Conservation (phyloP, 257 asterid genomes). For the Gentiana macrophylla region DNA sequence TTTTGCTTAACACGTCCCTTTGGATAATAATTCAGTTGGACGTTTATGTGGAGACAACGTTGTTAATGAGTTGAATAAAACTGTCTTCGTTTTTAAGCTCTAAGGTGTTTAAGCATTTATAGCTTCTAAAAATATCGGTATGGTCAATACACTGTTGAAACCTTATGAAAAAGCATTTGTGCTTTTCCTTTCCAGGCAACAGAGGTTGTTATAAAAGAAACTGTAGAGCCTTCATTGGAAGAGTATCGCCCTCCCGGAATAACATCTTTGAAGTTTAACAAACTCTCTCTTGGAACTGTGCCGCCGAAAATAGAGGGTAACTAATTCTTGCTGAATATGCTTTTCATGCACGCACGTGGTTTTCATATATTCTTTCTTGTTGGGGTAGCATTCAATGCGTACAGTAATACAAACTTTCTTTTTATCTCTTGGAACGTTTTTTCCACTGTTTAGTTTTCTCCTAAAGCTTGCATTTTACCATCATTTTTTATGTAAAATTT, state of each 20-base stretch:
- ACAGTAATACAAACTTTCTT: too few species aligned
- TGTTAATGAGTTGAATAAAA: background rate
- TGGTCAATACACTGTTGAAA: too few species aligned
- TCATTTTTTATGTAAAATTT: background rate
- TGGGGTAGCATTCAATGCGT: too few species aligned
- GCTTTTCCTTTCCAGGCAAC: conserved; percentile 61
- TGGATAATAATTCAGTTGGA: background rate
- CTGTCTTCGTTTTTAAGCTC: background rate
- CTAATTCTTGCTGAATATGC: background rate
- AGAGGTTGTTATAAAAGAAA: conserved; percentile 81
- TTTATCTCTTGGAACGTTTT: too few species aligned
- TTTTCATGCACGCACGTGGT: background rate
- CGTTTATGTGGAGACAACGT: background rate
- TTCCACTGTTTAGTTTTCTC: background rate
- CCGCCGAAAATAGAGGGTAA: conserved; percentile 98
- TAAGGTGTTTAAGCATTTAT: background rate
- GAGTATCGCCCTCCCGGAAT: conserved; percentile 92
- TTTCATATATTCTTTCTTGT: too few species aligned
- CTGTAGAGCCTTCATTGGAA: conserved; percentile 95
- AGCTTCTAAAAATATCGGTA: too few species aligned
- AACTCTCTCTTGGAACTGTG: conserved; percentile 92
- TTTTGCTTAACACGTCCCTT: background rate
- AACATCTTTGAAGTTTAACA: conserved; percentile 83
- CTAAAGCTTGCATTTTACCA: background rate
- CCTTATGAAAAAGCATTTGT: background rate